phyloP scores from a whole-genome alignment of 495 filamentous ascomycete genomes.

The Margaritispora aquatica region DNA sequence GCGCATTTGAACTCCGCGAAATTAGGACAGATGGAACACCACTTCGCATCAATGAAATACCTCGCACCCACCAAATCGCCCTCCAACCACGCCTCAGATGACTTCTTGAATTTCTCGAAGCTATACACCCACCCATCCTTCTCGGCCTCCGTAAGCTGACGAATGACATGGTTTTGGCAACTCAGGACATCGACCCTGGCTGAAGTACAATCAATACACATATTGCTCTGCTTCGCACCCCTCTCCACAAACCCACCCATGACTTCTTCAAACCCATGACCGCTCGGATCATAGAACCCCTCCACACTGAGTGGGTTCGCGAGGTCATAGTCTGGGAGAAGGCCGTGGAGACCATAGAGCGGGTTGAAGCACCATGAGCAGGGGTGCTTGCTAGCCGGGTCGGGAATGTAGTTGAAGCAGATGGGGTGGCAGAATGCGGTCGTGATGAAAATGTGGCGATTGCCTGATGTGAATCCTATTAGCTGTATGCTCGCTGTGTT shows the following conservation, averaged over 20 bases:
- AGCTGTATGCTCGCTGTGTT: no score
- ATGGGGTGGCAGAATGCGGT: slow-evolving; percentile 18
- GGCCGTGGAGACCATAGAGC: slow-evolving; percentile 14
- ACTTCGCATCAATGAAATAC: slow-evolving; percentile 2
- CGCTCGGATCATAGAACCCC: neutral
- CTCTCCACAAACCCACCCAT: neutral
- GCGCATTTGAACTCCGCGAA: slow-evolving; percentile 7
- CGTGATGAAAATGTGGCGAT: slow-evolving; percentile 2
- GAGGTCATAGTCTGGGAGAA: neutral
- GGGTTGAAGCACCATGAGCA: slow-evolving; percentile 16
- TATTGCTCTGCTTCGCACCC: neutral
- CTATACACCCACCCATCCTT: neutral
- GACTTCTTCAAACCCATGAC: slow-evolving; percentile 18
- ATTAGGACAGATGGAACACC: slow-evolving; percentile 15
- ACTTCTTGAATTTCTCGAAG: neutral
- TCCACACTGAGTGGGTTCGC: neutral
- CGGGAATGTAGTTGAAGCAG: slow-evolving; percentile 13
- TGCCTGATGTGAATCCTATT: neutral
- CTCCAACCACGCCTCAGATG: neutral
- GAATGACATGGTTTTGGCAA: neutral
- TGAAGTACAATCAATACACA: slow-evolving; percentile 6
- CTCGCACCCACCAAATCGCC: neutral
- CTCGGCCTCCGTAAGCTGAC: neutral
- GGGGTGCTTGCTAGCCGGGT: neutral
- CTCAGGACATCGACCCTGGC: neutral